Conservation (phyloP, 148 eudicot genomes). For the Chenopodium berlandieri region DNA sequence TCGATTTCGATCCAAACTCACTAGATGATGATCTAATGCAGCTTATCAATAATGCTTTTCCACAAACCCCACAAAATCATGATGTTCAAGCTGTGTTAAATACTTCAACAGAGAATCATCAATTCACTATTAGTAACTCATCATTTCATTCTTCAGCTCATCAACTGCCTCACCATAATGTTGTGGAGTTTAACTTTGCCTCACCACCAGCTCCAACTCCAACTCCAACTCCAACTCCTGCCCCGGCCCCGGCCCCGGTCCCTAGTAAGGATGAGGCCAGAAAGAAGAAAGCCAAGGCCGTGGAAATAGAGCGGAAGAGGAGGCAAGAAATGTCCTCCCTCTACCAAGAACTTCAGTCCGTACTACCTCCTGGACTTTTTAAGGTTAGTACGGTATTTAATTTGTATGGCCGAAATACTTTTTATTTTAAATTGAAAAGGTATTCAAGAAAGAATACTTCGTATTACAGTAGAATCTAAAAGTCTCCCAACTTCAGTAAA, state of each 20-base stretch:
- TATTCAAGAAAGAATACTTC: too few relatives aligned
- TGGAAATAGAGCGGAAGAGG: constrained; percentile 20
- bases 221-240: too few relatives aligned
- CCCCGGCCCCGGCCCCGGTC: neutral
- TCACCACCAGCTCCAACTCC: too few relatives aligned
- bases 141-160: too few relatives aligned
- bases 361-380: constrained; percentile 7
- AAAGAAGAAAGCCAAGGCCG: constrained; percentile 4
- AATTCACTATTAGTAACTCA: neutral
- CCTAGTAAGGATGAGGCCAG: neutral
- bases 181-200: neutral
- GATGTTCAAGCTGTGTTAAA: neutral
- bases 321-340: constrained; percentile 25
- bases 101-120: neutral
- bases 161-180: neutral
- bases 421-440: too few relatives aligned
- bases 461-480: too few relatives aligned
- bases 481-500: too few relatives aligned
- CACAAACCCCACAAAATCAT: neutral
- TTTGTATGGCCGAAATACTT: too few relatives aligned
- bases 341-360: constrained; percentile 18
- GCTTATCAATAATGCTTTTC: neutral
- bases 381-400: neutral
- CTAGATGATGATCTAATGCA: constrained; percentile 16
- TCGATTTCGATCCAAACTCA: neutral